phyloP scores from a whole-genome alignment of 495 filamentous ascomycete species.

The Astrocystis sublimbata region DNA sequence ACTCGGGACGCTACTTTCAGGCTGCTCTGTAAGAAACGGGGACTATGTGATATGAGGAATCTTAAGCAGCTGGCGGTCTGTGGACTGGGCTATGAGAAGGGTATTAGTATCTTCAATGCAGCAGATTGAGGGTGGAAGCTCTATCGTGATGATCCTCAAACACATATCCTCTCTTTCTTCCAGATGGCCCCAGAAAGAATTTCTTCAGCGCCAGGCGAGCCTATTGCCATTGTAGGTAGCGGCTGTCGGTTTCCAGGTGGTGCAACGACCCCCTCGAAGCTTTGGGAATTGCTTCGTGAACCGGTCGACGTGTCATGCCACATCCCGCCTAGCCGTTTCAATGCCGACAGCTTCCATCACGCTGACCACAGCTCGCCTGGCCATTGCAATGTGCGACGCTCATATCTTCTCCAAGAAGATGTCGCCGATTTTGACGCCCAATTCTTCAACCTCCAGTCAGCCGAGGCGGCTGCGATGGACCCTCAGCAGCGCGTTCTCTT shows the following conservation, averaged over 20 bases:
- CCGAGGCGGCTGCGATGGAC: constrained; percentile 33
- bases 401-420: constrained; percentile 41
- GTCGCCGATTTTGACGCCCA: constrained; percentile 38
- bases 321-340: not conserved
- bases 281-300: constrained; percentile 33
- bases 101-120: too few species aligned
- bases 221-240: constrained; percentile 46
- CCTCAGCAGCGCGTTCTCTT: constrained; percentile 43
- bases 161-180: too few species aligned
- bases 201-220: too few species aligned
- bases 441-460: constrained; percentile 38
- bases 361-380: not conserved
- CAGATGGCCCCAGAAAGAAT: too few species aligned
- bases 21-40: too few species aligned
- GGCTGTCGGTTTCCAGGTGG: constrained; percentile 51
- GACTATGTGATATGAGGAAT: too few species aligned
- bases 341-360: not conserved
- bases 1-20: too few species aligned
- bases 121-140: too few species aligned
- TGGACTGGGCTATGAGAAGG: too few species aligned
- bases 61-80: too few species aligned
- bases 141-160: too few species aligned
- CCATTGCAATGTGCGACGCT: constrained; percentile 30
- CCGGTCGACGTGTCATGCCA: not conserved
- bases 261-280: constrained; percentile 37